Base-by-base conservation (phyloP, 805 yeast genomes). In the Zygotorulaspora danielsina region DNA sequence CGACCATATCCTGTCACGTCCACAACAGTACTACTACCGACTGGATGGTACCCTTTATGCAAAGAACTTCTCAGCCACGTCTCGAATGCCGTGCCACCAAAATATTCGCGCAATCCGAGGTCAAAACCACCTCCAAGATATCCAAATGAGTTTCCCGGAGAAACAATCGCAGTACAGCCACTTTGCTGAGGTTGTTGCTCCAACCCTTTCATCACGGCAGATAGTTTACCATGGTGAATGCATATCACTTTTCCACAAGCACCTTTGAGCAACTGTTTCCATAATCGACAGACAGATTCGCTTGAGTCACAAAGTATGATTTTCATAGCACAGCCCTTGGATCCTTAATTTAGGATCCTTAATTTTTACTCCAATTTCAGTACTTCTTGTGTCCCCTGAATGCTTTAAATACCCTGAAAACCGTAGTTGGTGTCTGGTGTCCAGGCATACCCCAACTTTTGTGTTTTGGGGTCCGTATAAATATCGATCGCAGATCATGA, bases 81-180 rank as follows among this genome's bases (percentile, higher is more conserved):
- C 32, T 61, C 63, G 40, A 59, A 59, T 11, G 40, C 41, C 11
- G 32, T 20, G 1, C 55, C 60, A 25, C 64, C 64, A 36, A 57
- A 53, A 34, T 51, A 51, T 13, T 45, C 32, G 25, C 44, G 38
- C 19, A 59, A n/a, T 2, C 59, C 64, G 3, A 55, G 48, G 49
- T 74, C 79, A 49, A 73, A 71, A 1, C 79, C 79, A 2, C 79
- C 79, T 3, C 73, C 74, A 47, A 74, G 57, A 34, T 61, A 67
- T 3, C 78, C 78, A 37, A 67, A 59, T 2, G 75, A 68, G 42
- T 74, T 74, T 1, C 78, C 79, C 1, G 79, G 78, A 2, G 78
- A 72, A 2, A 74, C 66, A 12, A 74, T 60, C 51, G 67, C 42
- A 52, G 38, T 42, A 25, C 33, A 19, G 11, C 32, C 42, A 19